A percentile compares a stretch with the other conserved stretches of the same genome.
phyloP scores from a whole-genome alignment of 345 rosid genomes.

The Toxicodendron radicans region DNA sequence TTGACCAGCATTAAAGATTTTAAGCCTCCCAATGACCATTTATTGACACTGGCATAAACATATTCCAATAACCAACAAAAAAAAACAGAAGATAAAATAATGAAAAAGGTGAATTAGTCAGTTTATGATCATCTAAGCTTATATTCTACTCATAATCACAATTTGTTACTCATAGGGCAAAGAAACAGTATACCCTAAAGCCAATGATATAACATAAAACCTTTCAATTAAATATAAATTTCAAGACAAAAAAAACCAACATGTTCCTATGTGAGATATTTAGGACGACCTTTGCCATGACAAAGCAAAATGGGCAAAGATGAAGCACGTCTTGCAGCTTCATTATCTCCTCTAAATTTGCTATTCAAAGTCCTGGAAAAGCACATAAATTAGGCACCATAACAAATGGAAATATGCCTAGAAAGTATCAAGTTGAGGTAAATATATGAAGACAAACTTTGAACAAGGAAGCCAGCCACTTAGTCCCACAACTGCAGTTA shows the following conservation, averaged over 20 bases:
- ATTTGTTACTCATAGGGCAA: neutral
- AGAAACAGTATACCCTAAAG: neutral
- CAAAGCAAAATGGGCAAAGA: conserved; percentile 79
- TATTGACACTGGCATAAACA: neutral
- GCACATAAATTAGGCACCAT: conserved; percentile 5
- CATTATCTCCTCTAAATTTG: conserved; percentile 53
- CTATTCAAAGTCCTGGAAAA: conserved; percentile 56
- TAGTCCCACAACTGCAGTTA: conserved; percentile 80
- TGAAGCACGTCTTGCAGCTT: conserved; percentile 62
- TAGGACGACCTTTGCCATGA: conserved; percentile 72
- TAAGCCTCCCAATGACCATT: neutral
- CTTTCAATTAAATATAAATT: neutral
- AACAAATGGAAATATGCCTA: neutral
- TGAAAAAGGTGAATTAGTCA: neutral
- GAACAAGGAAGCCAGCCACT: conserved; percentile 99
- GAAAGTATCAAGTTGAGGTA: conserved; percentile 12
- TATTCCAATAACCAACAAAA: neutral
- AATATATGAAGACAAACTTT: conserved; percentile 49
- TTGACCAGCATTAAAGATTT: neutral
- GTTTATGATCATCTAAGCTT: neutral
- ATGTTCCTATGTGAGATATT: conserved; percentile 15
- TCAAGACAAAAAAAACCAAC: neutral
- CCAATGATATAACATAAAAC: neutral
- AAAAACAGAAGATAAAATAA: neutral
- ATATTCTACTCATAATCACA: neutral